A percentile compares a stretch with the other conserved stretches of the same genome.
Evolutionary conservation across 192 early-diverging fungal genomes (phyloP).

Genomic region (Backusella tuberculispora): DNA sequence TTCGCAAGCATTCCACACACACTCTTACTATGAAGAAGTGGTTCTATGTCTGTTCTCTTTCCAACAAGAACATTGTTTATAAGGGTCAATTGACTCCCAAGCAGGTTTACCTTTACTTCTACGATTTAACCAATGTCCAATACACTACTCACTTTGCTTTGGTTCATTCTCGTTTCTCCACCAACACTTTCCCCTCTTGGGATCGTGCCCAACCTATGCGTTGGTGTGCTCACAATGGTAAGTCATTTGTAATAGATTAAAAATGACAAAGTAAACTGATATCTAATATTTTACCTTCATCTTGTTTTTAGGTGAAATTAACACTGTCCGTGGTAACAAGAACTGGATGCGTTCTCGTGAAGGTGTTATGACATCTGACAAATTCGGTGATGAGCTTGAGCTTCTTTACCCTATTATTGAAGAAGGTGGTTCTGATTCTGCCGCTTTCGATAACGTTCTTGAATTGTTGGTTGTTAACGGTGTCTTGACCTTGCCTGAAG

Average conservation of each 20-base stretch:
- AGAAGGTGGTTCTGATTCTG: slow-evolving; percentile 94
- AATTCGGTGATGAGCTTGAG: slow-evolving; percentile 79
- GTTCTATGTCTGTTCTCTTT: slow-evolving; percentile 98
- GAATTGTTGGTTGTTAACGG: slow-evolving; percentile 94
- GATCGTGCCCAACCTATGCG: slow-evolving; percentile 99
- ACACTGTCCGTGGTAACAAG: slow-evolving; percentile 98
- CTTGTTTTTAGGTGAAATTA: slow-evolving; percentile 87
- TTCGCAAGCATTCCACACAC: slow-evolving; percentile 91
- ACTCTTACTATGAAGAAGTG: slow-evolving; percentile 84
- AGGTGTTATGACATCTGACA: slow-evolving; percentile 86
- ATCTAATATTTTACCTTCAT: neutral
- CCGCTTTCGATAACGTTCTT: slow-evolving; percentile 95
- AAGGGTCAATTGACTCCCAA: slow-evolving; percentile 95
- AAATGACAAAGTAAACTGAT: neutral
- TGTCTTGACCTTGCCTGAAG: slow-evolving; percentile 89
- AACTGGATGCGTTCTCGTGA: slow-evolving; percentile 99
- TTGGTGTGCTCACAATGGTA: slow-evolving; percentile 98
- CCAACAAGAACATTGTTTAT: slow-evolving; percentile 92
- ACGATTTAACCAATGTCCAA: slow-evolving; percentile 81
- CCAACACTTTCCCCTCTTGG: slow-evolving; percentile 99
- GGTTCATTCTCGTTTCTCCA: slow-evolving; percentile 98
- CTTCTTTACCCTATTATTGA: slow-evolving; percentile 93
- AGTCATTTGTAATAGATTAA: neutral
- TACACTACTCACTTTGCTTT: slow-evolving; percentile 93
- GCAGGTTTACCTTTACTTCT: slow-evolving; percentile 93